A percentile compares a stretch with the other conserved stretches of the same genome.
phyloP scores from a whole-genome alignment of 73 alveolate species.

The Breviolum minutum region DNA sequence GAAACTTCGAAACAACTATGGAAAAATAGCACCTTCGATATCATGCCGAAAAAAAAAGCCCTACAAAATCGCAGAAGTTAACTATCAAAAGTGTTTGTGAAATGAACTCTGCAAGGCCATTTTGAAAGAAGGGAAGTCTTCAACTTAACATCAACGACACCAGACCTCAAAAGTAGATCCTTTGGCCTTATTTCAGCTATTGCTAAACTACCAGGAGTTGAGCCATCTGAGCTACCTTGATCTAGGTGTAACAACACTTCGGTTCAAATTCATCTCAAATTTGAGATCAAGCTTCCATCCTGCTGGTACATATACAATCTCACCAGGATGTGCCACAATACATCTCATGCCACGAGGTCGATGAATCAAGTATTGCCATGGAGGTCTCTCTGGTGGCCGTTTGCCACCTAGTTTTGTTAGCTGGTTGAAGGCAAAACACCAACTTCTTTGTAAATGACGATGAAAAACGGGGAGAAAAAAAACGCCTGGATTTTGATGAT shows the following conservation, averaged over 20 bases:
- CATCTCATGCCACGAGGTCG: conserved; percentile 11
- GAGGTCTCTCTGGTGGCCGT: conserved; percentile 63
- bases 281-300: conserved; percentile 12
- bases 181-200: background rate
- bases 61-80: no score
- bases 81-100: no score
- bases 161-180: background rate
- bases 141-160: no score
- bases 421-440: no score
- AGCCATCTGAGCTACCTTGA: no score
- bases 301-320: conserved; percentile 56
- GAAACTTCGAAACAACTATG: no score
- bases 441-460: no score
- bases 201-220: background rate
- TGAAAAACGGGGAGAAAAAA: no score
- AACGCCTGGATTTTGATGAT: no score
- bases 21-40: background rate
- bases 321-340: conserved; percentile 89
- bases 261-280: background rate
- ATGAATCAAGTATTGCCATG: conserved; percentile 52
- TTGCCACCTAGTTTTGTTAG: background rate
- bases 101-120: no score
- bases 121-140: no score
- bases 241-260: background rate
- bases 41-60: no score